Percentiles rank a stretch among this genome's conserved stretches.
Evolutionary conservation across 202 grass and related monocot genomes (phyloP).

Genomic region (Eragrostis tef): DNA sequence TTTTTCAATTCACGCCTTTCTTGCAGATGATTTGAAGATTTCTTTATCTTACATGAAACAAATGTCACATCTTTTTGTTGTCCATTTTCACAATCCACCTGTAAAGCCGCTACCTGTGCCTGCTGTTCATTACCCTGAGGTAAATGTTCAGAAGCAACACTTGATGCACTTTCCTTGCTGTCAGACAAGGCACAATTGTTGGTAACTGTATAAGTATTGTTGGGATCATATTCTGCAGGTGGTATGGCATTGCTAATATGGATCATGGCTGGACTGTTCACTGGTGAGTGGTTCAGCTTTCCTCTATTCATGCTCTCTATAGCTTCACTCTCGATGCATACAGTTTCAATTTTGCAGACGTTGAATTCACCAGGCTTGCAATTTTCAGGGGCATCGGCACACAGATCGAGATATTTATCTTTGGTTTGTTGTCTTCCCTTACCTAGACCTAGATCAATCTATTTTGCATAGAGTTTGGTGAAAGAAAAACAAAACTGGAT

Average conservation of each 20-base stretch:
- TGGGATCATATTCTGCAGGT: constrained; percentile 23
- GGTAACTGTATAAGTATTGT: constrained; percentile 28
- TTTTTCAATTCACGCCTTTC: constrained; percentile 13
- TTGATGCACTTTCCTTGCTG: constrained; percentile 27
- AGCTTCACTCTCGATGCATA: constrained; percentile 40
- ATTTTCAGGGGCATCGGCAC: constrained; percentile 34
- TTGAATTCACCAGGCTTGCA: constrained; percentile 21
- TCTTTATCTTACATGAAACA: constrained; percentile 46
- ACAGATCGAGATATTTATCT: constrained; percentile 18
- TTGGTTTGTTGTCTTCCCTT: constrained; percentile 30
- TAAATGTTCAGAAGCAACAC: constrained; percentile 30
- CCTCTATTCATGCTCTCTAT: background rate
- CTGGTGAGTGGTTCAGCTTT: background rate
- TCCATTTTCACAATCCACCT: constrained; percentile 31
- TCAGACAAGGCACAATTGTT: constrained; percentile 22
- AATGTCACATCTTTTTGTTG: background rate
- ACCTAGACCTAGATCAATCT: constrained; percentile 63
- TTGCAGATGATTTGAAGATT: constrained; percentile 20
- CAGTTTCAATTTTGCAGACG: constrained; percentile 22
- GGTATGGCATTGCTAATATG: constrained; percentile 23
- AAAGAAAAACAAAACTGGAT: no score
- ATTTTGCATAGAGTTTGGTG: constrained; percentile 28
- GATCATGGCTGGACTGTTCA: constrained; percentile 28
- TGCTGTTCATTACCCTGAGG: constrained; percentile 42
- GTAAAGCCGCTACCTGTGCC: background rate